A percentile compares a stretch with the other conserved stretches of the same genome.
Evolutionary conservation across 2,329 filamentous ascomycete genomes (phyloP).

Genomic region (Paraphaeosphaeria sporulosa): DNA sequence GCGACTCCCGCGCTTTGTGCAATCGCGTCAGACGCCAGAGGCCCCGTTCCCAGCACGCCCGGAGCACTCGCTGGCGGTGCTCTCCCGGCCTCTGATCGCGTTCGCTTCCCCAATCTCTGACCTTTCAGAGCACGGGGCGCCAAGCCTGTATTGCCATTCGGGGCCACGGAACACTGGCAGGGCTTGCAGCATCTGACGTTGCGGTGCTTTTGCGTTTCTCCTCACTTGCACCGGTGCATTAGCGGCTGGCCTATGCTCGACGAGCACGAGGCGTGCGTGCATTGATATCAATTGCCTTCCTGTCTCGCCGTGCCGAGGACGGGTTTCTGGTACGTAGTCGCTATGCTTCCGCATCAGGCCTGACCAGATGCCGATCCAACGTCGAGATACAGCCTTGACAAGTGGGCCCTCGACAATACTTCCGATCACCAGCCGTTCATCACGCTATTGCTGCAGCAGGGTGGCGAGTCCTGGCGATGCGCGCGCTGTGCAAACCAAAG

Average conservation of each 20-base stretch:
- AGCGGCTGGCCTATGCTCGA: conserved; percentile 37
- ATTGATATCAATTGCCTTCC: conserved; percentile 26
- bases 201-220: conserved; percentile 39
- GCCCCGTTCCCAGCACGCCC: conserved; percentile 36
- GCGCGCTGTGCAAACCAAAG: conserved; percentile 30
- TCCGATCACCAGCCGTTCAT: conserved; percentile 43
- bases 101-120: conserved; percentile 27
- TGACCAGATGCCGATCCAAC: conserved; percentile 44
- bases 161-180: conserved; percentile 37
- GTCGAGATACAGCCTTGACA: conserved; percentile 43
- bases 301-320: conserved; percentile 29
- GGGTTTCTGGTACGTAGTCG: conserved; percentile 40
- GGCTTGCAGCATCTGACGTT: conserved; percentile 44
- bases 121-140: conserved; percentile 32
- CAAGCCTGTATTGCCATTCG: conserved; percentile 34
- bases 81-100: conserved; percentile 37
- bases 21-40: conserved; percentile 29
- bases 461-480: conserved; percentile 47
- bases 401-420: conserved; percentile 40
- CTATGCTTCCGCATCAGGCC: conserved; percentile 42
- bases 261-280: conserved; percentile 34
- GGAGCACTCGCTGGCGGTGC: conserved; percentile 15
- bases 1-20: conserved; percentile 45
- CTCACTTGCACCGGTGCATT: conserved; percentile 43
- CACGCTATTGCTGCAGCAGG: conserved; percentile 47